Base-by-base conservation (phyloP, 371 early-diverging fungal species). In the Dichotomocladium elegans region DNA sequence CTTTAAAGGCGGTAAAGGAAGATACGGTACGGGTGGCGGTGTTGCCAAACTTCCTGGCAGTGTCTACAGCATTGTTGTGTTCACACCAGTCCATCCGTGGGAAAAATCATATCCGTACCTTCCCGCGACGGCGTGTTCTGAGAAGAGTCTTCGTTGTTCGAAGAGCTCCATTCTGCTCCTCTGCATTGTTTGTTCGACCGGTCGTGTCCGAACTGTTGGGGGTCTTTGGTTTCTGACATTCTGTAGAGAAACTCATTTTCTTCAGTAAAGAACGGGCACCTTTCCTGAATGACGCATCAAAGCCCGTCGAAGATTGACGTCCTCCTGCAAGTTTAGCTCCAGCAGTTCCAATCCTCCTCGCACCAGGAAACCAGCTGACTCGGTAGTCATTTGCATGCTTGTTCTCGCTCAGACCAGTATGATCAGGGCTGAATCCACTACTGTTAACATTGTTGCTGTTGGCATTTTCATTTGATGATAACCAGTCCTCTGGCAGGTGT, bases 1-100 rank as follows among this genome's bases (percentile, higher is more conserved):
- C 53, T 77, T 77, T 66, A 77, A 70, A 21, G 78, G 78, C 28
- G 78, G 78, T 24, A 77, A 41, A 22, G 72, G 47, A 33, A 73
- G 33, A 11, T 70, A 53, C 30, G 60, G 63, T 22, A 64, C 45
- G 21, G 66, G 50, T 15, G 78, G 74, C 14, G 62, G 72, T 29
- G 62, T 28, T 41, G 66, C 66, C 15, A 74, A 49, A 50, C 57
- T 72, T 28, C 78, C 78, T 25, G 78, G 74, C 3, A 77, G 41
- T 9, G 78, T 77, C 77, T 77, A 56, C 14, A n/a, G n/a, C n/a
- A n/a, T n/a, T n/a, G n/a, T n/a, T n/a, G n/a, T n/a, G n/a, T n/a
- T n/a, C n/a, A n/a, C n/a, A n/a, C n/a, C n/a, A n/a, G n/a, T n/a
- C n/a, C n/a, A n/a, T n/a, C n/a, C n/a, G n/a, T n/a, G n/a, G n/a